phyloP scores from a whole-genome alignment of 2,329 filamentous ascomycete genomes.

The Penicillium sp. region DNA sequence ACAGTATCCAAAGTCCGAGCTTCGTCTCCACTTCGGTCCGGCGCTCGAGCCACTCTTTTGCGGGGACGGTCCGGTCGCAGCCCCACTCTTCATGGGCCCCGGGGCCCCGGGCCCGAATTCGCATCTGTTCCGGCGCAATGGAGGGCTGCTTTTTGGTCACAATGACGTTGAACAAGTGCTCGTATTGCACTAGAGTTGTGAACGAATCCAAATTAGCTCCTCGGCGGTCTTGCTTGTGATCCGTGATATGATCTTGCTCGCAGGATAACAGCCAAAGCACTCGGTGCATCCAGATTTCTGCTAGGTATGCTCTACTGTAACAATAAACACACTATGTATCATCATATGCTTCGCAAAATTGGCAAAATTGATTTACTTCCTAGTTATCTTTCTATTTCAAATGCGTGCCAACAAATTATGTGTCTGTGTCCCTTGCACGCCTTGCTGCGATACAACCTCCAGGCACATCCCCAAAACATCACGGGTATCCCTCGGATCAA shows the following conservation, averaged over 20 bases:
- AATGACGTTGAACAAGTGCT: no score
- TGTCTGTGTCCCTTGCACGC: constrained; percentile 26
- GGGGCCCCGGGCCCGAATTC: no score
- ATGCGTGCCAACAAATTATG: constrained; percentile 31
- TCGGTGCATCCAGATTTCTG: no score
- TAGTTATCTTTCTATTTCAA: neutral
- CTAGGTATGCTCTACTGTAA: neutral
- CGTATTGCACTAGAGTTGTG: no score
- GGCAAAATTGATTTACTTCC: neutral
- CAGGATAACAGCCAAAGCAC: no score
- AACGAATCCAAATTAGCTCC: no score
- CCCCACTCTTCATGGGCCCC: neutral
- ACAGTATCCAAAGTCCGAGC: neutral
- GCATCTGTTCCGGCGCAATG: no score
- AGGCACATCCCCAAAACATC: constrained; percentile 42
- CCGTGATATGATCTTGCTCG: no score
- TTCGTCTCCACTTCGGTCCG: constrained; percentile 2
- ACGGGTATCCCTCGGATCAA: constrained; percentile 42
- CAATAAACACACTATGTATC: no score
- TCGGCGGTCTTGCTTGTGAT: no score
- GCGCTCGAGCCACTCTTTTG: neutral
- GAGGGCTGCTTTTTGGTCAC: no score
- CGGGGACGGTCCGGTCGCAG: neutral
- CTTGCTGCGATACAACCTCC: constrained; percentile 32
- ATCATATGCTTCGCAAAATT: neutral